phyloP scores from a whole-genome alignment of 768 basidiomycete species.

The Tremella mesenterica region DNA sequence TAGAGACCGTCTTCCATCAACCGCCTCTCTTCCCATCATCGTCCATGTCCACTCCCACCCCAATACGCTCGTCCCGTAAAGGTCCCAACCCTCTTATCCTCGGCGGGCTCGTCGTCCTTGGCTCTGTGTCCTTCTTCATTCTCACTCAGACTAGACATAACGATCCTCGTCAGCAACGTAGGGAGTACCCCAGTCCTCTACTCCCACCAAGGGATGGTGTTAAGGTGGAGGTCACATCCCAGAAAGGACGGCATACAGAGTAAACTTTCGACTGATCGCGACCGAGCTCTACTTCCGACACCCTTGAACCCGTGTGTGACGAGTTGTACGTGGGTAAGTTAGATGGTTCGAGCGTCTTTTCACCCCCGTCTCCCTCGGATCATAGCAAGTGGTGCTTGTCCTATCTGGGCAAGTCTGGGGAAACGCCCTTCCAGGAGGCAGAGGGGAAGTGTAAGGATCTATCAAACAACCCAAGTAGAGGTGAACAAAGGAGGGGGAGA shows the following conservation, averaged over 20 bases:
- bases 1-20: not conserved
- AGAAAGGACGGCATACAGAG: not conserved
- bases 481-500: too few relatives aligned
- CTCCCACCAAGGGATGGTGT: constrained; percentile 17
- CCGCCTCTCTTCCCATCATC: not conserved
- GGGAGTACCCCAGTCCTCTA: constrained; percentile 16
- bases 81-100: constrained; percentile 35
- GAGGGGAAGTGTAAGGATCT: too few relatives aligned
- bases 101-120: constrained; percentile 23
- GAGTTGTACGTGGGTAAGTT: too few relatives aligned
- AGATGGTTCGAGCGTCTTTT: too few relatives aligned
- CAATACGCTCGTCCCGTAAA: constrained; percentile 16
- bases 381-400: too few relatives aligned
- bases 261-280: not conserved
- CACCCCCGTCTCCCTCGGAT: too few relatives aligned
- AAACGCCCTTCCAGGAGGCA: too few relatives aligned
- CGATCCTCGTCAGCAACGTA: constrained; percentile 8
- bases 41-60: constrained; percentile 1
- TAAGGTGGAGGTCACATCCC: constrained; percentile 14
- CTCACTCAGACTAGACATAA: constrained; percentile 20
- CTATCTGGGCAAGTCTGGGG: too few relatives aligned
- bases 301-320: too few relatives aligned
- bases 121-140: constrained; percentile 24
- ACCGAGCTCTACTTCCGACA: too few relatives aligned
- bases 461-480: too few relatives aligned